Evolutionary conservation across 2,329 filamentous ascomycete species (phyloP).

Genomic region (Thelonectria rubi): DNA sequence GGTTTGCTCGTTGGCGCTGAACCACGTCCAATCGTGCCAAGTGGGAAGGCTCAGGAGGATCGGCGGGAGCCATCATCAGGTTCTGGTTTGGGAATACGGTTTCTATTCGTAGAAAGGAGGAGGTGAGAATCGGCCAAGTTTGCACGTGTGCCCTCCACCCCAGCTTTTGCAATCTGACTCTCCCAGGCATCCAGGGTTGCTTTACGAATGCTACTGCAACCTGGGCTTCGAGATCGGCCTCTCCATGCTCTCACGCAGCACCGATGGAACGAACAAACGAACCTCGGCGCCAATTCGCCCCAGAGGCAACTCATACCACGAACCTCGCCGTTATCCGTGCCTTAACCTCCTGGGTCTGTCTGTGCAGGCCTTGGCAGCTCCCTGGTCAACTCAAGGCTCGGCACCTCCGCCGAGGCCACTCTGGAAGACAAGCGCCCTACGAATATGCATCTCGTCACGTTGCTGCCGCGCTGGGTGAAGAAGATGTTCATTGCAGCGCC

Average conservation of each 20-base stretch:
- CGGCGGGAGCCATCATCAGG: not conserved
- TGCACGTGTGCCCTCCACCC: not conserved
- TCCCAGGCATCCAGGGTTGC: not conserved
- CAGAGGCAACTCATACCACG: constrained; percentile 8
- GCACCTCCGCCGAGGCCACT: constrained; percentile 15
- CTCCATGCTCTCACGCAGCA: constrained; percentile 1
- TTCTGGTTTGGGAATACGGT: not conserved
- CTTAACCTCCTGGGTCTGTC: constrained; percentile 18
- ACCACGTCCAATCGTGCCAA: not conserved
- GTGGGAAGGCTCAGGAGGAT: not conserved
- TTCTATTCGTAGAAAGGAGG: constrained; percentile 19
- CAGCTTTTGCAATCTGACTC: not conserved
- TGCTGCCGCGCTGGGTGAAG: not conserved
- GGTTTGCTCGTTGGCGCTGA: too few species aligned
- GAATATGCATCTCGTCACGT: constrained; percentile 10
- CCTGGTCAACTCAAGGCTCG: constrained; percentile 20
- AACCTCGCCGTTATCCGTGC: constrained; percentile 16
- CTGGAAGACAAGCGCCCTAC: constrained; percentile 2
- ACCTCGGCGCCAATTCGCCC: not conserved
- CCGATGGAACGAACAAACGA: not conserved
- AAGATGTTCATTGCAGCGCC: not conserved
- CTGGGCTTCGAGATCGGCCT: constrained; percentile 9
- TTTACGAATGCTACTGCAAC: not conserved
- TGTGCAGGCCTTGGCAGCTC: constrained; percentile 7
- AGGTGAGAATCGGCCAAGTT: not conserved